Percentiles rank a stretch among this genome's conserved stretches.
Evolutionary conservation across 2,329 filamentous ascomycete genomes (phyloP).

Genomic region (Cylindrodendrum hubeiense): DNA sequence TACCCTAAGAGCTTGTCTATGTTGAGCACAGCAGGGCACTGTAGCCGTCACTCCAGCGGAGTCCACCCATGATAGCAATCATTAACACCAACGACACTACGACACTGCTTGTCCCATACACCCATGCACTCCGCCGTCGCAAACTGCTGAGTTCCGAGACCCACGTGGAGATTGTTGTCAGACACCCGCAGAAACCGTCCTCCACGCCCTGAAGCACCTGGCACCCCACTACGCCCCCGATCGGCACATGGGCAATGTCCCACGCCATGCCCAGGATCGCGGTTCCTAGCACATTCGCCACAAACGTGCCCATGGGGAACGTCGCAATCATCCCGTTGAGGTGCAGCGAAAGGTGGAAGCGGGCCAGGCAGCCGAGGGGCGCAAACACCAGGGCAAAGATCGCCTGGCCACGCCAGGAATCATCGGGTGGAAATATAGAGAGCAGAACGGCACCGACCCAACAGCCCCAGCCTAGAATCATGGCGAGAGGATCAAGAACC

Average conservation of each 20-base stretch:
- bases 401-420: conserved; percentile 80
- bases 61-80: conserved; percentile 80
- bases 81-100: conserved; percentile 67
- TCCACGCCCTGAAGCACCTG: conserved; percentile 76
- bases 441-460: conserved; percentile 86
- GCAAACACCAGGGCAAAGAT: conserved; percentile 86
- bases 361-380: conserved; percentile 79
- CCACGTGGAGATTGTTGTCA: conserved; percentile 78
- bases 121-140: conserved; percentile 69
- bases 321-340: conserved; percentile 76
- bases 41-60: conserved; percentile 77
- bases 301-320: conserved; percentile 90
- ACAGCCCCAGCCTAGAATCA: conserved; percentile 76
- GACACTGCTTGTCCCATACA: conserved; percentile 75
- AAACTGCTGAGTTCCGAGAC: conserved; percentile 70
- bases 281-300: conserved; percentile 83
- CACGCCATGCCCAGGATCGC: conserved; percentile 80
- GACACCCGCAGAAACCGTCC: conserved; percentile 76
- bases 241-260: conserved; percentile 78
- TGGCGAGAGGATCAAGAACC: conserved; percentile 72
- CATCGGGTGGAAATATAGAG: conserved; percentile 77
- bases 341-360: conserved; percentile 78
- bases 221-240: conserved; percentile 71
- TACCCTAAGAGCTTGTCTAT: conserved; percentile 6
- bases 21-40: conserved; percentile 37